Evolutionary conservation across 2,329 filamentous ascomycete genomes (phyloP), one percentile per base, ranked within the genome.

Genomic region (Monilinia polystroma): DNA sequence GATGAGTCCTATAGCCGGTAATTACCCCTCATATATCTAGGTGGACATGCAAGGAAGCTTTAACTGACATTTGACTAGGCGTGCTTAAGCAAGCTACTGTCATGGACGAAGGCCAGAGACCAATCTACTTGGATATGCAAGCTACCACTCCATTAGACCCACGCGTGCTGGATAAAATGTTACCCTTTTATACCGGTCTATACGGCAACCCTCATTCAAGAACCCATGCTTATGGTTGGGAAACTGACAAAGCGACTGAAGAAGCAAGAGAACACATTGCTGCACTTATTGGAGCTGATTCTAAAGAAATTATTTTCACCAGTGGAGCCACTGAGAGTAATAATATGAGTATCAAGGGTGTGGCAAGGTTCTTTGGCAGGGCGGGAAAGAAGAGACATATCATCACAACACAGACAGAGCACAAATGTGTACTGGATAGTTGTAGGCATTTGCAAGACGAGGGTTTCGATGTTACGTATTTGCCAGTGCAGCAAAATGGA

Each of bases 281-380:
- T 3, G 84, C 84, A 51, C 85, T 99, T 66, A 95, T 99, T 72
- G 94, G 94, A 35, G 95, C 95, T 38, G 93, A 99, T 77, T 83
- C 95, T 7, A 99, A 99, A 80, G 95, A 99, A 78, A 98, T 99
- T 72, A 96, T 99, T 74, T 98, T 99, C 80, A 99, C 95, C 8
- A 97, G 93, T 75, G 95, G 95, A 66, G 95, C 95, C 20, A 99
- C 95, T 0, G 95, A 99, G 82, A 97, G 93, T 77, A 99, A 99
- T 81, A 99, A 99, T 76, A 99, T 99, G 95, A 97, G 93, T 79
- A 92, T 99, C 81, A 99, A 99, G 81, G 95, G 95, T 70, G 94
- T 99, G 11, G 93, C 95, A 26, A 86, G 94, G 70, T 99, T 99
- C 81, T 97, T 97, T 77, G 93, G 92, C 72, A 87, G 92, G 67